Evolutionary conservation across 1,284 basidiomycete genomes (phyloP).

Genomic region (Sphaerobolus stellatus): DNA sequence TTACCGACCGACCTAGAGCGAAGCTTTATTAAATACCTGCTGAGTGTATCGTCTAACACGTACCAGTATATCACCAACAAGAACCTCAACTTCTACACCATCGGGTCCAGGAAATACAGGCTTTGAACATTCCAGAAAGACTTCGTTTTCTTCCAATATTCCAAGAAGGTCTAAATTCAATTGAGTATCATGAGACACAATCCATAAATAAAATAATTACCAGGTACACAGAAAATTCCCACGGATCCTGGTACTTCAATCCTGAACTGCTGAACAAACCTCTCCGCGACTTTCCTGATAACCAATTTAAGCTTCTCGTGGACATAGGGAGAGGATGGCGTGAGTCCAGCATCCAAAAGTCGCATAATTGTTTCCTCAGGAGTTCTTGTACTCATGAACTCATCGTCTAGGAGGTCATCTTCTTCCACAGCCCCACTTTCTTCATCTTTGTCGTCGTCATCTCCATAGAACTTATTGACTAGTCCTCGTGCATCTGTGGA

Average conservation of each 20-base stretch:
- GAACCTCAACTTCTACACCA: slow-evolving; percentile 36
- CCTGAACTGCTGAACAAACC: slow-evolving; percentile 51
- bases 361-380: slow-evolving; percentile 52
- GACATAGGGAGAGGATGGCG: slow-evolving; percentile 42
- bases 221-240: slow-evolving; percentile 62
- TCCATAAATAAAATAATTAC: slow-evolving; percentile 35
- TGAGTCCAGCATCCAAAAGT: slow-evolving; percentile 61
- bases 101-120: slow-evolving; percentile 41
- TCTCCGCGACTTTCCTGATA: slow-evolving; percentile 43
- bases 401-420: slow-evolving; percentile 32
- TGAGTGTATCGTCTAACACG: slow-evolving; percentile 17
- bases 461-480: slow-evolving; percentile 20
- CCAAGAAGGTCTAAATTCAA: slow-evolving; percentile 51
- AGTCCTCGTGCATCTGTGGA: slow-evolving; percentile 57
- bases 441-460: slow-evolving; percentile 22
- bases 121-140: slow-evolving; percentile 53
- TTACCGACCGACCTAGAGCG: not conserved
- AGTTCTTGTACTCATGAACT: slow-evolving; percentile 18
- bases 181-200: not conserved
- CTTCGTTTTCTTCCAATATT: slow-evolving; percentile 50
- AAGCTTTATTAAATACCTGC: not conserved
- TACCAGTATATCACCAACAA: slow-evolving; percentile 57
- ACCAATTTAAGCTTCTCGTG: slow-evolving; percentile 50
- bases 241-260: slow-evolving; percentile 55
- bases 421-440: slow-evolving; percentile 16